phyloP scores from a whole-genome alignment of 2,329 filamentous ascomycete genomes.

The Fusarium anthophilum region DNA sequence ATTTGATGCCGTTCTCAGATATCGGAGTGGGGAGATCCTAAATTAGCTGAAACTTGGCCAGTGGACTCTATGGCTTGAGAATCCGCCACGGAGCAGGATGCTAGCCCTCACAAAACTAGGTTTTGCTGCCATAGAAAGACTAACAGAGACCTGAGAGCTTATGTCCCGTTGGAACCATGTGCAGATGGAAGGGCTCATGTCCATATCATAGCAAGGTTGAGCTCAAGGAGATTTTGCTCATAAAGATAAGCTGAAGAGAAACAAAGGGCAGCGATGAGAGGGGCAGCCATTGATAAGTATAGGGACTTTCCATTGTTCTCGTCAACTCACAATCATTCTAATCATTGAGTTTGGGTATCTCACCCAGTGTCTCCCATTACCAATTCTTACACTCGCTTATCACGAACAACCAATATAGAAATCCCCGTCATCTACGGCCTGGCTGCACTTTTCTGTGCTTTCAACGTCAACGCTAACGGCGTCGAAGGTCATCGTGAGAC shows the following conservation, averaged over 20 bases:
- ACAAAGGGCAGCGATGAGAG: background rate
- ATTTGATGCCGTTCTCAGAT: background rate
- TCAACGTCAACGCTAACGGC: background rate
- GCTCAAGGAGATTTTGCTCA: background rate
- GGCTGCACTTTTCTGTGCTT: background rate
- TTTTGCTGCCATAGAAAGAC: background rate
- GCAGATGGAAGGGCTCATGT: background rate
- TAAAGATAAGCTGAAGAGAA: background rate
- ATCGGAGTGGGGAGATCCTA: background rate
- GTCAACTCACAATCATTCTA: background rate
- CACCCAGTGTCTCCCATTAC: background rate
- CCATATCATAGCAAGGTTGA: background rate
- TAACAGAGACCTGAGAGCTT: too few relatives aligned
- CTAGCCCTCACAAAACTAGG: background rate
- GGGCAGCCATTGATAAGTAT: background rate
- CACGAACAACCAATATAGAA: background rate
- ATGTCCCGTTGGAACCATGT: too few relatives aligned
- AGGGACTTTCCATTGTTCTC: background rate
- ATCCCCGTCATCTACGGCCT: background rate
- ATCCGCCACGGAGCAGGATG: too few relatives aligned
- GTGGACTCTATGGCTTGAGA: background rate
- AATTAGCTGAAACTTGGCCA: background rate
- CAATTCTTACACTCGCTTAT: background rate
- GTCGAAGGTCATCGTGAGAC: background rate
- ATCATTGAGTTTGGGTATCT: background rate